These are phyloP conservation scores for Phytophthora sansomeana DNA, from an alignment of 352 stramenopile genomes.

Conservation along the genomic window DNA sequence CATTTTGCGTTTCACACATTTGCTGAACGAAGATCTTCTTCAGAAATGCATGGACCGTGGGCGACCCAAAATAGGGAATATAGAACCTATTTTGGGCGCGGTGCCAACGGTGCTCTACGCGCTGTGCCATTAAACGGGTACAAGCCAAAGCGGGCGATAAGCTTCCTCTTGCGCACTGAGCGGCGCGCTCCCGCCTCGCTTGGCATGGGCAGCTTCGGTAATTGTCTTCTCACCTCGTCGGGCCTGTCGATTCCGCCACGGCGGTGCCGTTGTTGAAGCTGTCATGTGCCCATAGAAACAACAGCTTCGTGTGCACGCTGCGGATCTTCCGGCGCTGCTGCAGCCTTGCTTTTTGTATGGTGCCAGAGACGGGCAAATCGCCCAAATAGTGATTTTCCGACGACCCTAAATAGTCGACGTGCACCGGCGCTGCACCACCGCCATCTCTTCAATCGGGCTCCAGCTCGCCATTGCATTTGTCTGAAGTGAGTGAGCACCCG, in stretches of 20 bases:
- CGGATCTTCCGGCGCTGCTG: slow-evolving; percentile 4
- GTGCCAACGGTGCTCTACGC: no score
- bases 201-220: no score
- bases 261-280: slow-evolving; percentile 23
- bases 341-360: slow-evolving; percentile 20
- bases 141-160: no score
- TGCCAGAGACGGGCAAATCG: slow-evolving; percentile 7
- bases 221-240: not conserved
- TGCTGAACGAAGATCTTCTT: slow-evolving; percentile 11
- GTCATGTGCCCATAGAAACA: slow-evolving; percentile 27
- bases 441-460: no score
- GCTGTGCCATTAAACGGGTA: no score
- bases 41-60: slow-evolving; percentile 23
- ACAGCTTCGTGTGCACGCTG: slow-evolving; percentile 16
- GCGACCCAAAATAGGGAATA: slow-evolving; percentile 26
- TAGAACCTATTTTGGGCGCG: slow-evolving; percentile 13
- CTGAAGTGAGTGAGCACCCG: not conserved
- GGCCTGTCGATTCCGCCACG: not conserved
- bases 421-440: slow-evolving; percentile 1
- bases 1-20: slow-evolving; percentile 27
- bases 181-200: no score
- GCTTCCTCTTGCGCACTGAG: no score
- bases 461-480: no score
- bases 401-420: slow-evolving; percentile 30
- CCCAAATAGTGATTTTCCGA: slow-evolving; percentile 25